Evolutionary conservation across 495 filamentous ascomycete genomes (phyloP).

Genomic region (Hapsidospora chrysogenum): DNA sequence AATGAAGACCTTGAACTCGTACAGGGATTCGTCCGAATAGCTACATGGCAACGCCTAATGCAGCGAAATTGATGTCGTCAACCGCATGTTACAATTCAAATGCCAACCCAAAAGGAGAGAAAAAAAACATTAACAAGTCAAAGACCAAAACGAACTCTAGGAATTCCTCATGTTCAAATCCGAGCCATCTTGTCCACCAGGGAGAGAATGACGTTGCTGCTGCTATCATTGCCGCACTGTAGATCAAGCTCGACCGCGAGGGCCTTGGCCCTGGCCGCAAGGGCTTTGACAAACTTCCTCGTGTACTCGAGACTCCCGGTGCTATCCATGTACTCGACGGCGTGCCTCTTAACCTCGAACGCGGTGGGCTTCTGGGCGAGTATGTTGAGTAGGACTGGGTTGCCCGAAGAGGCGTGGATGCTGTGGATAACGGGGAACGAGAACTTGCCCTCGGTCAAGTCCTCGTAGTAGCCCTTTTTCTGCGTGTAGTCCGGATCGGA

Average conservation of each 20-base stretch:
- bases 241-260: background rate
- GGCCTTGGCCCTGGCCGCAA: background rate
- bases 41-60: too few relatives aligned
- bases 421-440: slow-evolving; percentile 30
- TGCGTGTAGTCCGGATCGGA: slow-evolving; percentile 18
- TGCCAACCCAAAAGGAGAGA: too few relatives aligned
- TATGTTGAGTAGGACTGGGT: background rate
- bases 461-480: slow-evolving; percentile 38
- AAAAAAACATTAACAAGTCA: too few relatives aligned
- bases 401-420: background rate
- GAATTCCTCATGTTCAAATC: background rate
- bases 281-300: background rate
- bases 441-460: slow-evolving; percentile 42
- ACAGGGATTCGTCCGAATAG: too few relatives aligned
- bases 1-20: too few relatives aligned
- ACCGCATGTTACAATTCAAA: too few relatives aligned
- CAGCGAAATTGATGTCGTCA: too few relatives aligned
- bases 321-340: background rate
- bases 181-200: background rate
- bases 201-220: background rate
- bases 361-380: background rate
- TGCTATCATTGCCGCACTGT: background rate
- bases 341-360: background rate
- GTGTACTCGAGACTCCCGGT: background rate
- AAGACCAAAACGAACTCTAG: too few relatives aligned